Percentiles rank a stretch among this genome's conserved stretches.
phyloP scores from a whole-genome alignment of 2,329 filamentous ascomycete species.

The Aspergillaceae sp. region DNA sequence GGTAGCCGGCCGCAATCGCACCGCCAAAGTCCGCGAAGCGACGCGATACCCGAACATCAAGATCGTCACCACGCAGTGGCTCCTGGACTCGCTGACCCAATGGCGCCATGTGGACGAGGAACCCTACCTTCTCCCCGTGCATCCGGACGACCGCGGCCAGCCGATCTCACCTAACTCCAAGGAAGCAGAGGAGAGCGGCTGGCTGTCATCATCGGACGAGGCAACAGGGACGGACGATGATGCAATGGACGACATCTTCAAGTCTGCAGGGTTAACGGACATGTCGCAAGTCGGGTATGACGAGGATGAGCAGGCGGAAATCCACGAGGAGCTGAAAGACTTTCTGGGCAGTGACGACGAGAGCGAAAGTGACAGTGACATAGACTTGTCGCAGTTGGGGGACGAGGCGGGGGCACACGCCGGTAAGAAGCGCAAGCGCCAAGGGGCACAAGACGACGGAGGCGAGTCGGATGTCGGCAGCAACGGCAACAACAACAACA shows the following conservation, averaged over 20 bases:
- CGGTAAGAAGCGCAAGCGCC: constrained; percentile 33
- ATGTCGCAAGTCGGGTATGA: constrained; percentile 48
- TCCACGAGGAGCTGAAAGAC: constrained; percentile 66
- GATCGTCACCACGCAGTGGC: constrained; percentile 88
- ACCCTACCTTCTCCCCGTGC: constrained; percentile 68
- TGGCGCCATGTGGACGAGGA: constrained; percentile 75
- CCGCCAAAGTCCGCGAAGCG: constrained; percentile 84
- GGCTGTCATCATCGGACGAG: constrained; percentile 40
- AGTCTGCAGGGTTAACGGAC: constrained; percentile 43
- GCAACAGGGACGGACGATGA: constrained; percentile 42
- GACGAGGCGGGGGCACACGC: constrained; percentile 12
- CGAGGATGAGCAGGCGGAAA: constrained; percentile 54
- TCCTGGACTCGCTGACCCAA: constrained; percentile 71
- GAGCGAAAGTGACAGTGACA: constrained; percentile 44
- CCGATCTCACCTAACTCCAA: constrained; percentile 33
- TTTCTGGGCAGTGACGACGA: constrained; percentile 52
- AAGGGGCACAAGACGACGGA: constrained; percentile 9
- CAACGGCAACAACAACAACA: constrained; percentile 34
- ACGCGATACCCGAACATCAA: constrained; percentile 70
- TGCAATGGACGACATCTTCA: constrained; percentile 40
- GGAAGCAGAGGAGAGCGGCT: constrained; percentile 39
- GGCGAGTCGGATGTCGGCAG: constrained; percentile 15
- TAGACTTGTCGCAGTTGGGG: constrained; percentile 29
- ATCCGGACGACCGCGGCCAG: constrained; percentile 55
- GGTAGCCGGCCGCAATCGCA: constrained; percentile 56